A percentile compares a stretch with the other conserved stretches of the same genome.
Evolutionary conservation across 805 yeast species (phyloP).

Genomic region (Candida ipomoeae): DNA sequence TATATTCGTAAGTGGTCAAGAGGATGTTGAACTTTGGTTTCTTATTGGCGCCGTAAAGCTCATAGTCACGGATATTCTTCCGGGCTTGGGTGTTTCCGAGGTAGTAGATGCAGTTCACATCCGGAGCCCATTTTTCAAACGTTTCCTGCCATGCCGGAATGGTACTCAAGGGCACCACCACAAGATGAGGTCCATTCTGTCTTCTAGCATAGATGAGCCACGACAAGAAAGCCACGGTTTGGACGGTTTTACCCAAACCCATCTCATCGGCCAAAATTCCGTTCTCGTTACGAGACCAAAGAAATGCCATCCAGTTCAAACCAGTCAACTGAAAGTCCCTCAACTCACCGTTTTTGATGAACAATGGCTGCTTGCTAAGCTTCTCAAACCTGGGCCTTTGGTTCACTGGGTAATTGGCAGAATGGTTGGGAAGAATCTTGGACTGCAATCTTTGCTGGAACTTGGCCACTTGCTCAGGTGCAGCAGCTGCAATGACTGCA

Average conservation of each 20-base stretch:
- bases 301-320: slow-evolving; percentile 98
- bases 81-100: slow-evolving; percentile 90
- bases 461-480: slow-evolving; percentile 79
- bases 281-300: slow-evolving; percentile 96
- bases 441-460: slow-evolving; percentile 79
- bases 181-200: slow-evolving; percentile 95
- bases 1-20: slow-evolving; percentile 93
- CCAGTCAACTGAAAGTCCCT: slow-evolving; percentile 98
- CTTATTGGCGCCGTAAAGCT: slow-evolving; percentile 60
- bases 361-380: slow-evolving; percentile 78
- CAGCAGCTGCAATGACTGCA: slow-evolving; percentile 72
- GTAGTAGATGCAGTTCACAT: slow-evolving; percentile 85
- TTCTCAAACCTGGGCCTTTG: slow-evolving; percentile 88
- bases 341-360: slow-evolving; percentile 83
- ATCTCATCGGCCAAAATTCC: slow-evolving; percentile 98
- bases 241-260: slow-evolving; percentile 98
- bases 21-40: slow-evolving; percentile 89
- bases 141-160: slow-evolving; percentile 99
- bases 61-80: slow-evolving; percentile 75
- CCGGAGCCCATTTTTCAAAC: slow-evolving; percentile 96
- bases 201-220: slow-evolving; percentile 95
- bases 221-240: slow-evolving; percentile 88
- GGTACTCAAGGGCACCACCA: slow-evolving; percentile 94
- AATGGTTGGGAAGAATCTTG: slow-evolving; percentile 75
- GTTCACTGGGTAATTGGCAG: slow-evolving; percentile 66